Evolutionary conservation across 192 early-diverging fungal species (phyloP).

Genomic region (Entrophospora sp.): DNA sequence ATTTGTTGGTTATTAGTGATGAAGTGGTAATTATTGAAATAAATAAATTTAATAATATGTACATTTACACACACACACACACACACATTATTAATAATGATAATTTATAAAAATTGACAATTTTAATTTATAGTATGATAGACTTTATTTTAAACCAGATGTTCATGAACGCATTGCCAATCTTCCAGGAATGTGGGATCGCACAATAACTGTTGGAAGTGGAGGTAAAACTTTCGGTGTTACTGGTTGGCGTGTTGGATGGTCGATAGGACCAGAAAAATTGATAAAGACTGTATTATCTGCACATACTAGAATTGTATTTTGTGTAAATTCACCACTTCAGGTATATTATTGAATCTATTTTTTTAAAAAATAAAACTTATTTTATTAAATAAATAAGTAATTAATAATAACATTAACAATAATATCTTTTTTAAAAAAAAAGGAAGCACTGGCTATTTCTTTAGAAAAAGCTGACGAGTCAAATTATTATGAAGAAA

Average conservation of each 20-base stretch:
- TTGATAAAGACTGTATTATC: slow-evolving; percentile 67
- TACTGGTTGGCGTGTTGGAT: slow-evolving; percentile 96
- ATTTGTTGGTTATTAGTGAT: slow-evolving; percentile 83
- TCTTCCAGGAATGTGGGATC: slow-evolving; percentile 80
- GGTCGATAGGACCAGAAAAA: slow-evolving; percentile 70
- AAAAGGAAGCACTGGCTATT: slow-evolving; percentile 59
- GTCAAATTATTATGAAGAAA: slow-evolving; percentile 59
- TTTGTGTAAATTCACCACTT: slow-evolving; percentile 81
- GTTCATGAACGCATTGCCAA: slow-evolving; percentile 69
- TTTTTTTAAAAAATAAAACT: too few species aligned
- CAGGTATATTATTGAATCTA: too few species aligned
- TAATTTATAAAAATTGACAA: too few species aligned
- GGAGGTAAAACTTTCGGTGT: slow-evolving; percentile 93
- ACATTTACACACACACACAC: too few species aligned
- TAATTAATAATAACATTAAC: too few species aligned
- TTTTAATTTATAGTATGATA: slow-evolving; percentile 65
- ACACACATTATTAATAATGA: too few species aligned
- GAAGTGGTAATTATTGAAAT: slow-evolving; percentile 89
- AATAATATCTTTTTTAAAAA: too few species aligned
- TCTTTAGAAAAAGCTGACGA: slow-evolving; percentile 56
- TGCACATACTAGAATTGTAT: slow-evolving; percentile 85
- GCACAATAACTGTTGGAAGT: slow-evolving; percentile 88
- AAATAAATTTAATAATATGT: too few species aligned
- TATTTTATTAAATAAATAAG: too few species aligned
- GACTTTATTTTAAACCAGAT: slow-evolving; percentile 68